Evolutionary conservation across 768 basidiomycete species (phyloP), one percentile per base, ranked within the genome.

Genomic region (Hydnomerulius pinastri): DNA sequence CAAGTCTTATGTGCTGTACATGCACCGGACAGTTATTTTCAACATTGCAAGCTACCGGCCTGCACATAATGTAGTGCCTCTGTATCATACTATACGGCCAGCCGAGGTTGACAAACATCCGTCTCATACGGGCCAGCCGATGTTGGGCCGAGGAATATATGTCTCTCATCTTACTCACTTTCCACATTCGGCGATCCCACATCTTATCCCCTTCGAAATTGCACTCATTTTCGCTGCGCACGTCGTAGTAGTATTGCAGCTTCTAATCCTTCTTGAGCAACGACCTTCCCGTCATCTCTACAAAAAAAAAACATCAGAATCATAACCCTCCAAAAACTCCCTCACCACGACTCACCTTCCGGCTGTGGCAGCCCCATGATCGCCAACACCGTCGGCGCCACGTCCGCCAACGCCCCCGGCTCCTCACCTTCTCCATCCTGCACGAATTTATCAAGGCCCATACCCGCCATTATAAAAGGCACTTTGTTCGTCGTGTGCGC

Each of bases 401-500:
- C 92, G 68, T 96, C 93, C 55, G 88, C 89, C 57, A 95, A 69
- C 37, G 92, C 88, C 18, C 90, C 90, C 41, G 75, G 77, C 59
- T 90, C 88, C 48, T 80, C 78, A 10, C 72, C 77, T 65, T 78
- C 68, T 56, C 68, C 70, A 46, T 85, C 83, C 51, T 72, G 66
- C 30, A 66, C 55, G 54, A 90, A 86, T 54, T 70, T n/a, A n/a
- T n/a, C 71, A 45, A 84, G 75, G 43, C 72, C 77, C 58, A 82
- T 73, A 6, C 84, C 89, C 6, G 86, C 84, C 73, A 92, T 83
- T 60, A 96, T 92, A 75, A 96, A 92, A 12, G 93, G 93, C 8
- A 96, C 93, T 40, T 71, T 60, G 71, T 92, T 95, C 50, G 87
- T 91, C 32, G 89, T 91, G 63, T 92, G 90, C n/a, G 90, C 89